Evolutionary conservation across 768 basidiomycete species (phyloP).

Genomic region (Hypholoma sublateritium): DNA sequence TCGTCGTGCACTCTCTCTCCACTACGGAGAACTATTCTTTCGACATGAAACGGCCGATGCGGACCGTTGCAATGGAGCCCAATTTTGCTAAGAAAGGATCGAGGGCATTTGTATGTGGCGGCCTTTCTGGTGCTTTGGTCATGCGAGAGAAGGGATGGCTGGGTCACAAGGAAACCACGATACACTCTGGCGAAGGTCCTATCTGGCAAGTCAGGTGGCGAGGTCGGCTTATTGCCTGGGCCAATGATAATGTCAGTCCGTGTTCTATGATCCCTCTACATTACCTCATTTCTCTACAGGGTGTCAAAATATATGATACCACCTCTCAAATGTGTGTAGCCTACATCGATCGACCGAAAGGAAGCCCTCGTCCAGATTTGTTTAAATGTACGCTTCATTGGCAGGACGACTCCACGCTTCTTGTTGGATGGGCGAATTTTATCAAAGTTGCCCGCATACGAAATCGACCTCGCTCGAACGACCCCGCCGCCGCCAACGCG

Average conservation of each 20-base stretch:
- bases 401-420: constrained; percentile 88
- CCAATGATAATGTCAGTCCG: constrained; percentile 79
- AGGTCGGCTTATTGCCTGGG: constrained; percentile 90
- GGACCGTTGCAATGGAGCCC: constrained; percentile 88
- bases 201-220: constrained; percentile 93
- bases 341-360: constrained; percentile 78
- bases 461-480: constrained; percentile 48
- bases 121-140: constrained; percentile 84
- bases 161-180: constrained; percentile 84
- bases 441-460: constrained; percentile 89
- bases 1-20: constrained; percentile 81
- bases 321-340: constrained; percentile 74
- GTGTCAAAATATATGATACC: constrained; percentile 92
- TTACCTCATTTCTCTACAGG: constrained; percentile 42
- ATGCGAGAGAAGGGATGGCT: constrained; percentile 96
- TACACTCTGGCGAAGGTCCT: constrained; percentile 87
- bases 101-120: constrained; percentile 86
- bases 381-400: constrained; percentile 92
- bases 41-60: constrained; percentile 91
- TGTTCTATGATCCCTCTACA: neutral
- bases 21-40: constrained; percentile 81
- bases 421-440: constrained; percentile 92
- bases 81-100: constrained; percentile 78
- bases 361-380: constrained; percentile 89
- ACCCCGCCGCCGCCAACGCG: constrained; percentile 44